phyloP scores from a whole-genome alignment of 1,284 basidiomycete genomes.

The Heterobasidion irregulare region DNA sequence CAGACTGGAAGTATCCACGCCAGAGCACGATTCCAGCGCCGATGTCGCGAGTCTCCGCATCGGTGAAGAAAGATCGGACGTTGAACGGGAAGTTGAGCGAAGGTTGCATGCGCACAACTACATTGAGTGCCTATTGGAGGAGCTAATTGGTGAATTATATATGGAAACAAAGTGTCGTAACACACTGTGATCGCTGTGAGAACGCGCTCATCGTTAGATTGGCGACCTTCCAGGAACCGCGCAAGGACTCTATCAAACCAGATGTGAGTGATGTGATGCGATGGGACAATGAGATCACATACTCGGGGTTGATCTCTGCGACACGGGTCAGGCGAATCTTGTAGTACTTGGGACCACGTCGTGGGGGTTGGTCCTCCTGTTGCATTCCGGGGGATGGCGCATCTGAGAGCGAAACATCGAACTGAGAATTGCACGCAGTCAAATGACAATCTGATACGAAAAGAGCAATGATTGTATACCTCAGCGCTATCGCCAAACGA shows the following conservation, averaged over 20 bases:
- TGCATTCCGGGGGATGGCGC: not conserved
- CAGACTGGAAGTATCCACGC: constrained; percentile 72
- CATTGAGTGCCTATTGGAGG: constrained; percentile 56
- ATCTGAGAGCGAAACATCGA: constrained; percentile 43
- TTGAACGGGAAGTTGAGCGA: constrained; percentile 66
- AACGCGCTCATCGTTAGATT: constrained; percentile 61
- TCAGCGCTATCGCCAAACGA: constrained; percentile 37
- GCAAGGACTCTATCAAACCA: constrained; percentile 41
- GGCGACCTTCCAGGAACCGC: constrained; percentile 57
- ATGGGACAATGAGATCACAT: constrained; percentile 13
- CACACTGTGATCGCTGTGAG: constrained; percentile 63
- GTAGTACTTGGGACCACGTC: constrained; percentile 41
- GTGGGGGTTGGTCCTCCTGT: not conserved
- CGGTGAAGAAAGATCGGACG: constrained; percentile 67
- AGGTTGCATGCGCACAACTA: constrained; percentile 32
- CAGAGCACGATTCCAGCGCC: constrained; percentile 61
- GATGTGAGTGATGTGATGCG: constrained; percentile 1
- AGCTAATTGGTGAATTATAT: not conserved
- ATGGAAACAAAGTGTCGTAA: constrained; percentile 10
- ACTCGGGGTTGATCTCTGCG: constrained; percentile 72
- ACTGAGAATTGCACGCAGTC: constrained; percentile 28
- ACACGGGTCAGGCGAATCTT: constrained; percentile 59
- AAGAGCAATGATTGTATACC: constrained; percentile 4
- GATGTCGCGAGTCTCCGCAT: constrained; percentile 54
- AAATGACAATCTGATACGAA: not conserved